Percentiles rank a stretch among this genome's conserved stretches.
These are phyloP conservation scores for Cryptococcus deneoformans DNA, from an alignment of 1,284 basidiomycete genomes.

Conservation along the genomic window DNA sequence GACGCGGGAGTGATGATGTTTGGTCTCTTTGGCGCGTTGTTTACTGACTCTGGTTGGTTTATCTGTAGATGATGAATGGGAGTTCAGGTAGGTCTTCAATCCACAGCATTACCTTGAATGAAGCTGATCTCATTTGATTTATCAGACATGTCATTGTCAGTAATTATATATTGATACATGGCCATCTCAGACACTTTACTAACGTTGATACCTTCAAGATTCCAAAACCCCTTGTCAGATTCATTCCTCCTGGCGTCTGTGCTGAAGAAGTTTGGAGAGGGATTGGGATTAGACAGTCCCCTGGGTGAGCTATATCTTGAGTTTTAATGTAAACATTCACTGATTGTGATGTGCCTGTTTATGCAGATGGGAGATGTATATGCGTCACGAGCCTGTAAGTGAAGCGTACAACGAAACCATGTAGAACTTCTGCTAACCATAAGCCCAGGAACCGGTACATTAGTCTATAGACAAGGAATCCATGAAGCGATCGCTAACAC, in stretches of 20 bases:
- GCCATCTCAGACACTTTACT: not conserved
- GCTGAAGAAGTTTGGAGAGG: conserved; percentile 49
- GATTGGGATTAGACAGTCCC: conserved; percentile 49
- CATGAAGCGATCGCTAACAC: not conserved
- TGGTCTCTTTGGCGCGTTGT: not conserved
- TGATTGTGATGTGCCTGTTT: not conserved
- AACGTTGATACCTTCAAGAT: conserved; percentile 23
- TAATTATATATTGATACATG: conserved; percentile 1
- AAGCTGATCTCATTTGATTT: not conserved
- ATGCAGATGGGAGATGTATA: conserved; percentile 52
- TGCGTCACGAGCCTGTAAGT: conserved; percentile 50
- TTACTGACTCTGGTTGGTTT: not conserved
- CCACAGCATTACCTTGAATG: too few relatives aligned
- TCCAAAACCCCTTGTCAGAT: conserved; percentile 48
- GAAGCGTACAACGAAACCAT: not conserved
- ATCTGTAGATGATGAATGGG: conserved; percentile 45
- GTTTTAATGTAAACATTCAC: not conserved
- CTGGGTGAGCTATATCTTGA: conserved; percentile 32
- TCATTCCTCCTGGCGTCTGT: conserved; percentile 45
- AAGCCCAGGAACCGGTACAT: not conserved
- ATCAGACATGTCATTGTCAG: conserved; percentile 49
- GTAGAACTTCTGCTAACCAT: not conserved
- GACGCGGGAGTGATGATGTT: not conserved
- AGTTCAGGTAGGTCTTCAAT: conserved; percentile 41
- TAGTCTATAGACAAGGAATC: not conserved